Evolutionary conservation across 257 asterid genomes (phyloP), one percentile per base, ranked within the genome.

Genomic region (Eucommia ulmoides): DNA sequence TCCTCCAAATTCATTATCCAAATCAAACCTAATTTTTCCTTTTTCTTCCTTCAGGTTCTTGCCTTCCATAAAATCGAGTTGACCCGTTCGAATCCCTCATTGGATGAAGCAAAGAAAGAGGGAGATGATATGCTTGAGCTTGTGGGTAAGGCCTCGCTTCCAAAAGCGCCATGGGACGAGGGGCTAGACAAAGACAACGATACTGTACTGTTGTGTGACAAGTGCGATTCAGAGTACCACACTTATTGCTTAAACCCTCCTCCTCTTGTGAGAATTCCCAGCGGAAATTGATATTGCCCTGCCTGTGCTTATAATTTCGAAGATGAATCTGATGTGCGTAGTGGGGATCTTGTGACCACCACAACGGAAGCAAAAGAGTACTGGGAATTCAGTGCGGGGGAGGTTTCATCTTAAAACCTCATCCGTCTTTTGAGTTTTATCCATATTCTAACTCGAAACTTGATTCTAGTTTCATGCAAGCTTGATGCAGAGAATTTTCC

Each of bases 111-210:
- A 53, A 61, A 71, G 62, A 79, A 74, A 54, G 84, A 70, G 75
- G 74, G 80, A 59, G 87, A 86, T 18, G 89, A 71, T 22, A 62
- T 81, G 41, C 72, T 83, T 52, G 74, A 75, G 15, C 58, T 42
- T 22, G 71, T 69, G 49, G 67, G 70, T 44, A 84, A 73, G 56
- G n/a, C n/a, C n/a, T n/a, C n/a, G n/a, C 80, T 91, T 60, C 99
- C 99, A 23, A 77, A 75, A 76, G 95, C 96, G 58, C 96, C 99
- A 49, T 91, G 99, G 99, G 99, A 91, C 41, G 96, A 82, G 20
- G 94, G 96, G n/a, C 58, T 89, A 48, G 98, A 89, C 74, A 89
- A 75, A 71, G 94, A 89, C 63, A 94, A 89, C 49, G 88, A 80
- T 58, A 85, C 74, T 63, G 94, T 85, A 24, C 80, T 89, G 10